These are phyloP conservation scores for Chamaenerion angustifolium DNA, from an alignment of 345 rosid species.

Conservation along the genomic window DNA sequence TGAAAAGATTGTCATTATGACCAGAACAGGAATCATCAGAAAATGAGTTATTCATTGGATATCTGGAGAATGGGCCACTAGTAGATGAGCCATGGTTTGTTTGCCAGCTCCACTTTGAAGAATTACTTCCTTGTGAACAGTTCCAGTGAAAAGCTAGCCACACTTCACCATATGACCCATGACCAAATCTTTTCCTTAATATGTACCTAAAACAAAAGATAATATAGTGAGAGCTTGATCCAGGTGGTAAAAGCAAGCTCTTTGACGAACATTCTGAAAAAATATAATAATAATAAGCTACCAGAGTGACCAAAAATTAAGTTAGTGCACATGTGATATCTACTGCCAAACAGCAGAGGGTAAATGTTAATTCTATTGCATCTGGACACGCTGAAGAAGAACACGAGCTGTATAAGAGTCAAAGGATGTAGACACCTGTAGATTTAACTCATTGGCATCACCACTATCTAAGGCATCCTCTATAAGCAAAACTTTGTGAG, in stretches of 20 bases:
- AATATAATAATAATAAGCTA: not conserved
- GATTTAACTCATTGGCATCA: no score
- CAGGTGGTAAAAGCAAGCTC: not conserved
- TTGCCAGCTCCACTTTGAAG: conserved; percentile 28
- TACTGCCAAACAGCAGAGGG: not conserved
- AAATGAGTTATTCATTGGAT: conserved; percentile 22
- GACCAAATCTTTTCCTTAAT: conserved; percentile 77
- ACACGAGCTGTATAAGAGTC: no score
- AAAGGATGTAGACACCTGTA: no score
- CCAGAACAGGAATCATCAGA: conserved; percentile 23
- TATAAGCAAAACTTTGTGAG: no score
- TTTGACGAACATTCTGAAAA: no score
- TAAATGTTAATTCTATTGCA: not conserved
- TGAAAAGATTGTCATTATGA: conserved; percentile 37
- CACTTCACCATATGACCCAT: conserved; percentile 90
- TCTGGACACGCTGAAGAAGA: no score
- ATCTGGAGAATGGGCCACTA: conserved; percentile 15
- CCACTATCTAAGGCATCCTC: no score
- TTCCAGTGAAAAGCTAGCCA: conserved; percentile 89
- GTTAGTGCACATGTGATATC: not conserved
- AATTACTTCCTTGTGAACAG: conserved; percentile 37
- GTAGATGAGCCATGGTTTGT: conserved; percentile 23
- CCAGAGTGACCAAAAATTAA: not conserved
- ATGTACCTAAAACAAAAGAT: conserved; percentile 38
- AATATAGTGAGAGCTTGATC: conserved; percentile 7